Evolutionary conservation across 768 basidiomycete genomes (phyloP), one percentile per base, ranked within the genome.

Genomic region (Candolleomyces eurysporus): DNA sequence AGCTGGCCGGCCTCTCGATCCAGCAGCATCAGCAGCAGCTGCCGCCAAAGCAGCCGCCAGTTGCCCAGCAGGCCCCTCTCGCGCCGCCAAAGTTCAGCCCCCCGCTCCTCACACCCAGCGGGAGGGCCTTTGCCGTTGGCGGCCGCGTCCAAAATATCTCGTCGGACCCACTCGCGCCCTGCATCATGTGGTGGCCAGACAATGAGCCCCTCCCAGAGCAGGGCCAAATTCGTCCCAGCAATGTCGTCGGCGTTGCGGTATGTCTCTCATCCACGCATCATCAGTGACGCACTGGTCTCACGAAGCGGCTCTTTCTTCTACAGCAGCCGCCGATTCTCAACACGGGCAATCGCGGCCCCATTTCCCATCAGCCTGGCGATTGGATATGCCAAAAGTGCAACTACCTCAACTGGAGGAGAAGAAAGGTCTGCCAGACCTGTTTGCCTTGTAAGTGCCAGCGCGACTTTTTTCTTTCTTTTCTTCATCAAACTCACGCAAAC

Each of bases 341-440:
- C 70, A 94, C 92, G 0, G 92, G 92, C 1, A 94, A 94, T 73
- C 83, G 89, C 59, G 92, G 92, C 26, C 92, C 92, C 8, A 94
- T 94, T 58, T 89, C 91, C 65, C 90, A 92, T 74, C 88, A 90
- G 79, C 88, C 88, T 6, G 88, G 88, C 17, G 89, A 90, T 76
- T 90, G 89, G 92, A 81, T 91, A 59, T 94, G 92, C 74, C 78
- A 80, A 64, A 91, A 89, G 70, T 94, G 92, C 73, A 89, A 90
- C 68, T 94, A 94, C 75, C 73, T 92, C 65, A 94, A 94, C 71
- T 94, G 92, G 92, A 81, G 92, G 65, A 76, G 92, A 61, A 78
- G 92, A 59, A 94, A 94, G 73, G 92, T 94, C 61, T 94, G 92
- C 76, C 92, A 94, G 79, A 92, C 90, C 10, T 94, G 92, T 73